Evolutionary conservation across 1,139 yeast species (phyloP).

Genomic region (Arxiozyma bovina): DNA sequence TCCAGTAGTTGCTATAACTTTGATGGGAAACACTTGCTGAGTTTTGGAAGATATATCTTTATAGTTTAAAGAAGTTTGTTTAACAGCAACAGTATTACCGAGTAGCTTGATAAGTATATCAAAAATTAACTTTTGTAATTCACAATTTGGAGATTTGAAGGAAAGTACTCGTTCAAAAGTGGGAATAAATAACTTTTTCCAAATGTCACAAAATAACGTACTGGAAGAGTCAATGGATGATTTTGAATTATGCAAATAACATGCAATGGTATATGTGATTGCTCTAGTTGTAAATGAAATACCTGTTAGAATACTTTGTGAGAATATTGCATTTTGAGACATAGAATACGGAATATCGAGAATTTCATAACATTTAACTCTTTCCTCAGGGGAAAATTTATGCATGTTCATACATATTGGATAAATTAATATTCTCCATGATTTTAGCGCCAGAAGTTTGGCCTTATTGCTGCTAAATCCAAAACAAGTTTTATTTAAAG

Average conservation of each 20-base stretch:
- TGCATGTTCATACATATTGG: slow-evolving; percentile 13
- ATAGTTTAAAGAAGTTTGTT: background rate
- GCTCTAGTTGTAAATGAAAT: slow-evolving; percentile 13
- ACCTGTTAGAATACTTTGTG: slow-evolving; percentile 10
- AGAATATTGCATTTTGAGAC: slow-evolving; percentile 2
- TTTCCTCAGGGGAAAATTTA: background rate
- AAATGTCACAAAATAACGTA: slow-evolving; percentile 7
- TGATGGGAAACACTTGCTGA: slow-evolving; percentile 2
- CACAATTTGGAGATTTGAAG: background rate
- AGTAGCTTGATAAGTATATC: background rate
- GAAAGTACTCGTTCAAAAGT: slow-evolving; percentile 5
- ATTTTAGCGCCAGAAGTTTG: slow-evolving; percentile 18
- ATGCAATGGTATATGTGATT: slow-evolving; percentile 8
- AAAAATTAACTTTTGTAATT: background rate
- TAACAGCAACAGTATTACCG: background rate
- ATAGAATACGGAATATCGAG: slow-evolving; percentile 14
- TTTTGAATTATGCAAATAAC: background rate
- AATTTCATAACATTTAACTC: slow-evolving; percentile 5
- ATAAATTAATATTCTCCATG: slow-evolving; percentile 25
- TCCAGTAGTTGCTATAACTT: slow-evolving; percentile 7
- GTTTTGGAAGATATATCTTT: background rate
- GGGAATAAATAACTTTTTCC: slow-evolving; percentile 15
- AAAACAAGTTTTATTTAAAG: slow-evolving; percentile 16
- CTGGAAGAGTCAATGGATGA: background rate
- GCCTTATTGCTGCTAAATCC: slow-evolving; percentile 8